phyloP scores from a whole-genome alignment of 805 yeast genomes.

The Torulaspora microellipsoides region DNA sequence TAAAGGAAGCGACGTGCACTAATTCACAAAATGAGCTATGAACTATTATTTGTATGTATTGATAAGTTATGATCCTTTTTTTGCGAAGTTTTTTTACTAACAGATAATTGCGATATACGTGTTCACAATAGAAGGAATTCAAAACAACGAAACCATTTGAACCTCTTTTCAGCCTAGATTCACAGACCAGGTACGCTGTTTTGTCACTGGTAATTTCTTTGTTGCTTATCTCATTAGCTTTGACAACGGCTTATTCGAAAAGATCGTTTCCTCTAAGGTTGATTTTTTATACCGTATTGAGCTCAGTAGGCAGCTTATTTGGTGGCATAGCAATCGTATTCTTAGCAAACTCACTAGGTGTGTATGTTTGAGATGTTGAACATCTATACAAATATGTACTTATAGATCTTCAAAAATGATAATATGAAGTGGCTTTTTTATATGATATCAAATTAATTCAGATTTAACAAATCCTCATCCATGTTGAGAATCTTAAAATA shows the following conservation, averaged over 20 bases:
- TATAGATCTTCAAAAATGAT: too few relatives aligned
- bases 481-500: constrained; percentile 39
- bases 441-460: constrained; percentile 2
- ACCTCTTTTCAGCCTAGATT: constrained; percentile 14
- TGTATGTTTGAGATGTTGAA: constrained; percentile 34
- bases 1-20: not conserved
- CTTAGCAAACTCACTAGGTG: constrained; percentile 42
- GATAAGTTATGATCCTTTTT: not conserved
- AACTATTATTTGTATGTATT: constrained; percentile 23
- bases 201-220: constrained; percentile 19
- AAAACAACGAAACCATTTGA: constrained; percentile 15
- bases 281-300: constrained; percentile 19
- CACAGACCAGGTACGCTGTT: constrained; percentile 26
- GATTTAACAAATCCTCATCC: constrained; percentile 42
- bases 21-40: constrained; percentile 19
- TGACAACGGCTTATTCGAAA: constrained; percentile 17
- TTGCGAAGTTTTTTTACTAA: constrained; percentile 4
- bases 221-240: constrained; percentile 17
- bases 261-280: constrained; percentile 17
- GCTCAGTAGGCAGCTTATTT: constrained; percentile 35
- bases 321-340: constrained; percentile 41
- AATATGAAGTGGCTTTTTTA: not conserved
- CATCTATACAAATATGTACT: not conserved
- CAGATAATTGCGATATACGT: constrained; percentile 2
- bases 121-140: constrained; percentile 20